Evolutionary conservation across 2,329 filamentous ascomycete species (phyloP), one percentile per base, ranked within the genome.

Genomic region (Pseudocercospora cruenta): DNA sequence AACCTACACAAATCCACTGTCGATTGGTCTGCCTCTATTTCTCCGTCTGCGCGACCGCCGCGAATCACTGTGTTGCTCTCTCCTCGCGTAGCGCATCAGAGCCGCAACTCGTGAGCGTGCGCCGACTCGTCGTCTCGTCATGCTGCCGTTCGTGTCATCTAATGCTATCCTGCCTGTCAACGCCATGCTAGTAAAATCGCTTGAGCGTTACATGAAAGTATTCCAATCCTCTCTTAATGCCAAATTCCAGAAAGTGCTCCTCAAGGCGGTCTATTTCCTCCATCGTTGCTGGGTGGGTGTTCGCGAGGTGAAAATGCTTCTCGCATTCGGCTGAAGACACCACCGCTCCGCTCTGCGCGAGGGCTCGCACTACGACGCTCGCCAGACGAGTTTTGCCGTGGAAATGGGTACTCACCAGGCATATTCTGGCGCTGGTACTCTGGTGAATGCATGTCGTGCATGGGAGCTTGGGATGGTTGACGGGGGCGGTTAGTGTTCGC

Each of bases 251-350:
- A 24, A 21, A 22, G 2, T 9, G 7, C 31, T 19, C 33, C 22
- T 58, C 24, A 58, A 19, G 55, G 36, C 54, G 31, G 28, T 39
- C 55, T 19, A 39, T 39, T 63, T 53, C 68, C 66, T 43, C 64
- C 58, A 21, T 58, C 55, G 36, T 49, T 62, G 21, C 33, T 31
- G 36, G 57, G 22, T 21, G 60, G 57, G 19, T 55, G 36, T 9
- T 67, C 65, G 28, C 65, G 65, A 39, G 65, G 61, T 14, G 60
- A 60, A 58, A 78, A 78, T 12, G 74, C 74, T 53, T 77, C 70
- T 12, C 76, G 71, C 75, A 78, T 76, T n/a, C 76, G 69, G 21
- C 67, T 70, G 63, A 76, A 76, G 43, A 58, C 19, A 26, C 76
- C 71, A 9, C 68, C 69, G 36, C 60, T 63, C 16, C 61, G 57